Evolutionary conservation across 2,329 filamentous ascomycete species (phyloP).

Genomic region (Tothia fuscella): DNA sequence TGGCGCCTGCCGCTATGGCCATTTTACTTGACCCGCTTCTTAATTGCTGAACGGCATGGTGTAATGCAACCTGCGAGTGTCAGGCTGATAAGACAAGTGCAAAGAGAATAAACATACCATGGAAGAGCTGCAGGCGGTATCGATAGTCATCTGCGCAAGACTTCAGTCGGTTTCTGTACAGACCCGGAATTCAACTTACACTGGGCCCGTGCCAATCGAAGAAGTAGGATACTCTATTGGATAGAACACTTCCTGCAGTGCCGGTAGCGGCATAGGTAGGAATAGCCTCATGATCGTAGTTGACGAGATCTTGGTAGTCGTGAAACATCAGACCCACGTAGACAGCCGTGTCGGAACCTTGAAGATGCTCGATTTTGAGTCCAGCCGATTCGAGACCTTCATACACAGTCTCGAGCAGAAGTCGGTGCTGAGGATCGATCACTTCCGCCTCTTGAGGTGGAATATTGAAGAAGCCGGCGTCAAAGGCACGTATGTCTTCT

Average conservation of each 20-base stretch:
- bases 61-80: constrained; percentile 2
- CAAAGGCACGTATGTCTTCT: constrained; percentile 14
- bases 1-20: constrained; percentile 1
- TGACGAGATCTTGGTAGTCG: constrained; percentile 11
- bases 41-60: constrained; percentile 1
- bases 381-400: constrained; percentile 16
- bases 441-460: constrained; percentile 12
- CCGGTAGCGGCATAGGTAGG: constrained; percentile 16
- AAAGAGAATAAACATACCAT: neutral
- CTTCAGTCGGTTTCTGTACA: neutral
- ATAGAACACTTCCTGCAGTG: constrained; percentile 13
- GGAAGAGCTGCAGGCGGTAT: constrained; percentile 4
- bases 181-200: neutral
- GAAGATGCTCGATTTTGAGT: constrained; percentile 6
- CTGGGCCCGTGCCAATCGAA: constrained; percentile 23
- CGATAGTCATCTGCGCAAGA: neutral
- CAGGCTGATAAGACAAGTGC: neutral
- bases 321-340: constrained; percentile 6
- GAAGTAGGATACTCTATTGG: constrained; percentile 24
- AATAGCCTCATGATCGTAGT: constrained; percentile 18
- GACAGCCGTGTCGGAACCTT: constrained; percentile 10
- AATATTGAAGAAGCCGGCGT: constrained; percentile 18
- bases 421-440: constrained; percentile 18
- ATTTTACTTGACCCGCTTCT: neutral
- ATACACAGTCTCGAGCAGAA: constrained; percentile 16